Evolutionary conservation across 2,329 filamentous ascomycete species (phyloP), one percentile per base, ranked within the genome.

Genomic region (Stachybotrys chlorohalonatus): DNA sequence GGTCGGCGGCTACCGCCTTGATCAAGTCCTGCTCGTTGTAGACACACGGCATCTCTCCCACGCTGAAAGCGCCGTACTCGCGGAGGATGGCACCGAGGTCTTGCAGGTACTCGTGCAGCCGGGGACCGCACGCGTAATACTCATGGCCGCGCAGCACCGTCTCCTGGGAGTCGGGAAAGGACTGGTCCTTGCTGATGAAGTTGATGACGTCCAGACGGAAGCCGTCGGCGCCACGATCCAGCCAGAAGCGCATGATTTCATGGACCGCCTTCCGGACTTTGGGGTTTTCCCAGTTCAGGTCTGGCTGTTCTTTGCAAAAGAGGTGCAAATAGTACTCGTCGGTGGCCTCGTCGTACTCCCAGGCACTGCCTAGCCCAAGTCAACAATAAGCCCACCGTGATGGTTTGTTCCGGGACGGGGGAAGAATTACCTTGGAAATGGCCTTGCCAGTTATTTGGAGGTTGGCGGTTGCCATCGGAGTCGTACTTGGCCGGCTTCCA

Each of bases 251-350:
- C 76, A 89, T 85, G 24, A 84, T 78, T 47, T 84, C 75, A 65
- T 89, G 85, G 2, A 89, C 83, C 2, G 84, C 85, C 54, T 79
- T 70, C 39, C 86, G 79, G 3, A 88, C 83, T 1, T 78, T 77
- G 0, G 77, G 75, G 61, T 86, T 85, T 64, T 90, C 85, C 87
- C 87, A 91, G 70, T 91, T 91, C 47, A 92, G 78, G 59, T 91
- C 88, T 0, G 88, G 87, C 64, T 90, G 87, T 59, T 86, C 81
- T 5, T 77, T 78, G 47, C 81, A 81, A 68, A 89, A 92, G 32
- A 91, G 77, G 58, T 83, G 81, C 1, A 90, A 80, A 63, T 89
- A 81, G 63, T 79, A 80, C 58, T 80, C 75, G 11, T 69, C 67
- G 0, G 76, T 78, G 11, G 66, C 57, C 60, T 77, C 75, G 56